A percentile compares a stretch with the other conserved stretches of the same genome.
phyloP scores from a whole-genome alignment of 1,284 basidiomycete genomes.

The Cryptococcus jaspeensis region DNA sequence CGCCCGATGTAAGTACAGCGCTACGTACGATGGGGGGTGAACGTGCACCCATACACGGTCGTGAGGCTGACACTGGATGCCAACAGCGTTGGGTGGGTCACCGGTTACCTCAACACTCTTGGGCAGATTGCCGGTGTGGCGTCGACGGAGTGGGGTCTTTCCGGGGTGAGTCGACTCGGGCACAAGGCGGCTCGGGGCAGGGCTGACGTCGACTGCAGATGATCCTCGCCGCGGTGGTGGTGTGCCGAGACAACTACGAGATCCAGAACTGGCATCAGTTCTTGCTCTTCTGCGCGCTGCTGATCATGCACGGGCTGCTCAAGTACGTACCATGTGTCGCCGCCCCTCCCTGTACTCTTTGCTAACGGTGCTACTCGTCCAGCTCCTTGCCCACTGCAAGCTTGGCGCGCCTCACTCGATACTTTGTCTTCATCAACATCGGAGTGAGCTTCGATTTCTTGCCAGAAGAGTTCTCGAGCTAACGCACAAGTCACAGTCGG shows the following conservation, averaged over 20 bases:
- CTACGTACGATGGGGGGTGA: background rate
- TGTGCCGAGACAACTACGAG: constrained; percentile 39
- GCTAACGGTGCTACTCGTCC: constrained; percentile 1
- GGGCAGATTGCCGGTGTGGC: constrained; percentile 55
- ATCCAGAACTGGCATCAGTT: constrained; percentile 62
- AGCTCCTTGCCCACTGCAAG: constrained; percentile 80
- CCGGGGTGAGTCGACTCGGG: constrained; percentile 11
- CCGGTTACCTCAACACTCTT: constrained; percentile 82
- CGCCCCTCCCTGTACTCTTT: background rate
- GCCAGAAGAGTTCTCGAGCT: background rate
- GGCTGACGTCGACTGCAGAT: constrained; percentile 59
- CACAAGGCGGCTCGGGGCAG: background rate
- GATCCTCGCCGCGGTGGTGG: constrained; percentile 61
- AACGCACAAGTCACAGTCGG: constrained; percentile 4
- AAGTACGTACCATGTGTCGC: constrained; percentile 20
- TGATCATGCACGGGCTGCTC: constrained; percentile 70
- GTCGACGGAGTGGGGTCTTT: constrained; percentile 76
- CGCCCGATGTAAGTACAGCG: constrained; percentile 27
- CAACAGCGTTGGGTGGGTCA: constrained; percentile 57
- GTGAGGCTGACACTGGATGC: background rate
- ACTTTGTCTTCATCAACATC: constrained; percentile 85
- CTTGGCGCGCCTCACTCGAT: constrained; percentile 72
- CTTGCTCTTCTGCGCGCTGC: constrained; percentile 68
- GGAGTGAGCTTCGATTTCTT: constrained; percentile 49
- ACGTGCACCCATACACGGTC: background rate